A percentile compares a stretch with the other conserved stretches of the same genome.
Conservation (phyloP, 768 basidiomycete species). For the Serendipita sp. region DNA sequence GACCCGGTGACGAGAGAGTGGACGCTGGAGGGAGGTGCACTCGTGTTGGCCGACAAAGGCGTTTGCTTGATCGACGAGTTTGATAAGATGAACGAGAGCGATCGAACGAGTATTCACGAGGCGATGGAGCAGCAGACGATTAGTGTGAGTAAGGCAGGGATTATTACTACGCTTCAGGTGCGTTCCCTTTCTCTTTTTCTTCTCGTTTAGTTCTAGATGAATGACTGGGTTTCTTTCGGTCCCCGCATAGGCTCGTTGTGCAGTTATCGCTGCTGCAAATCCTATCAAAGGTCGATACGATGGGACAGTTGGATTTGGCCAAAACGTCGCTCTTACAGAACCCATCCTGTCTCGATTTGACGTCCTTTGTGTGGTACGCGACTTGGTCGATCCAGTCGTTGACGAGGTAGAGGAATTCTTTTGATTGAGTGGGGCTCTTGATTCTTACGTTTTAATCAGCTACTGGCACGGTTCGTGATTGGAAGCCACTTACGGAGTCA, state of each 20-base stretch:
- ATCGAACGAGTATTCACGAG: constrained; percentile 96
- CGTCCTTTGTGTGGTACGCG: constrained; percentile 95
- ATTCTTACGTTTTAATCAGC: constrained; percentile 12
- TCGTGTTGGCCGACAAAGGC: constrained; percentile 97
- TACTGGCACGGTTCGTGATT: constrained; percentile 94
- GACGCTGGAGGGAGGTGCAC: constrained; percentile 95
- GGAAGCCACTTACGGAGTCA: constrained; percentile 91
- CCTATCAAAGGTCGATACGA: constrained; percentile 96
- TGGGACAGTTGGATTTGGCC: constrained; percentile 76
- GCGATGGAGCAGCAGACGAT: constrained; percentile 99
- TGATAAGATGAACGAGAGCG: constrained; percentile 99
- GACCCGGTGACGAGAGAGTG: constrained; percentile 95
- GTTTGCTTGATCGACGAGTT: constrained; percentile 98
- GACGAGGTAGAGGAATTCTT: constrained; percentile 41
- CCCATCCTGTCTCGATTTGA: constrained; percentile 98
- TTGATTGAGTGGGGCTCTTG: no score
- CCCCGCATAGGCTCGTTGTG: constrained; percentile 54
- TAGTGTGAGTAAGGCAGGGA: constrained; percentile 97
- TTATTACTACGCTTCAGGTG: constrained; percentile 80
- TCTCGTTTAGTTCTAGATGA: no score
- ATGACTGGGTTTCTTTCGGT: no score
- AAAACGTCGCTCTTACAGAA: constrained; percentile 97
- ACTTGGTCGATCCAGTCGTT: constrained; percentile 89
- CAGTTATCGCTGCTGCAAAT: constrained; percentile 95
- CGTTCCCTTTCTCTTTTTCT: background rate